Base-by-base conservation (phyloP, 2,329 filamentous ascomycete species). In the Curvularia lunata region DNA sequence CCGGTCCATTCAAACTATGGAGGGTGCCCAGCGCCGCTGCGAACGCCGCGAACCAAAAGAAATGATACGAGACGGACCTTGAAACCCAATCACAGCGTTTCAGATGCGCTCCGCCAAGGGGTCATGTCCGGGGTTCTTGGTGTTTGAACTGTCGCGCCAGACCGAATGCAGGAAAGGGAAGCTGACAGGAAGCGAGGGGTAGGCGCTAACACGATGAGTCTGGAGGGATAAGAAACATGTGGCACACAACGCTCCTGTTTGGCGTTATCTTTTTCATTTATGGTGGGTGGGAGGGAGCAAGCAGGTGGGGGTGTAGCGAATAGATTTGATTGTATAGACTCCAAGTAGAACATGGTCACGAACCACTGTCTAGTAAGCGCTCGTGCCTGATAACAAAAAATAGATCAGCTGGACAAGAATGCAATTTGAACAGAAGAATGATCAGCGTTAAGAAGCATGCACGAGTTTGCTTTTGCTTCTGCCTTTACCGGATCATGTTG, bases 91-190 rank as follows among this genome's bases (percentile, higher is more conserved):
- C 41, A 23, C 7, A 43, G 13, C 13, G 41, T 43, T 43, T 43
- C 41, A 43, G 21, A 16, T 43, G 21, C 41, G 41, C 19, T 23
- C 25, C 23, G 41, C 41, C 41, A 43, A 43, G 41, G 23, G 40
- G 13, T 6, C 41, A 25, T 21, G 21, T 43, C 53, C 30, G 48
- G 53, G 53, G 51, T 56, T 8, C 19, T 34, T 38, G 37, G 42
- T 52, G 49, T 25, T 32, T 52, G 21, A 21, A 55, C 42, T 56
- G 51, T 48, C 30, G 42, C 53, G 43, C 53, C 48, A 56, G 42
- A 30, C 41, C 40, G 21, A 10, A 56, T 54, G 18, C 43, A 54
- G 52, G 18, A 21, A 21, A 34, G 34, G 19, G 34, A 45, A 25
- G 41, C 41, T 43, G 41, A 43, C 41, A 27, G 41, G 23, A 27